Base-by-base conservation (phyloP, 257 asterid species). In the Primulina tabacum region DNA sequence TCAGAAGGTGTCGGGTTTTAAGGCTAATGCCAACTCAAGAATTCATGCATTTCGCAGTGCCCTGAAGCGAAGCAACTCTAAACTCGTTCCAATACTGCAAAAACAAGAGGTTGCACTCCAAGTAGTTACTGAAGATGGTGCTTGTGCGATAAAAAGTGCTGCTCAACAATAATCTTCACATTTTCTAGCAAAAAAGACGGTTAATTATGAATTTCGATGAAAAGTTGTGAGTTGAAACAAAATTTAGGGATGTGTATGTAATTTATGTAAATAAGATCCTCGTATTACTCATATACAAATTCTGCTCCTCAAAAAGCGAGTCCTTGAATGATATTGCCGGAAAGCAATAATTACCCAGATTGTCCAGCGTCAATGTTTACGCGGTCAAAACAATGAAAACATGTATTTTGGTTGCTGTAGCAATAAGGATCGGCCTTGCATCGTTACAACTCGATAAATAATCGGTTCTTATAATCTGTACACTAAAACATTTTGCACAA, bases 401-500 rank as follows among this genome's bases (percentile, higher is more conserved):
- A 2, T 10, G 14, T 14, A 43, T 43, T 43, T 43, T 43, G 55
- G 18, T 43, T 1, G 55, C 55, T 4, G 18, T 4, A 43, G 4
- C 18, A 11, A 12, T 11, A 43, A 43, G 2, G 55, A 43, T 12
- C 1, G 18, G 7, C 4, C 18, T 43, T 43, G 55, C 18, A 1
- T 43, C 2, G 55, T 14, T 14, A 14, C 55, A 43, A 43, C 55
- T 4, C 14, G n/a, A 43, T 50, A 5, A 50, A 17, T 50, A 50
- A 8, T 50, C 56, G 1, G 30, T 55, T 32, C 37, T 68, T n/a
- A 57, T 50, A 56, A 50, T 50, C 71, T 17, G 40, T 6, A 32
- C 14, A 11, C 73, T 64, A 77, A 30, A 59, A 57, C 34, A 63
- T 80, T 61, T 67, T 77, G 77, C 76, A 60, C 2, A 65, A 70